Conservation (phyloP, 495 filamentous ascomycete species). For the Tuber magnatum region DNA sequence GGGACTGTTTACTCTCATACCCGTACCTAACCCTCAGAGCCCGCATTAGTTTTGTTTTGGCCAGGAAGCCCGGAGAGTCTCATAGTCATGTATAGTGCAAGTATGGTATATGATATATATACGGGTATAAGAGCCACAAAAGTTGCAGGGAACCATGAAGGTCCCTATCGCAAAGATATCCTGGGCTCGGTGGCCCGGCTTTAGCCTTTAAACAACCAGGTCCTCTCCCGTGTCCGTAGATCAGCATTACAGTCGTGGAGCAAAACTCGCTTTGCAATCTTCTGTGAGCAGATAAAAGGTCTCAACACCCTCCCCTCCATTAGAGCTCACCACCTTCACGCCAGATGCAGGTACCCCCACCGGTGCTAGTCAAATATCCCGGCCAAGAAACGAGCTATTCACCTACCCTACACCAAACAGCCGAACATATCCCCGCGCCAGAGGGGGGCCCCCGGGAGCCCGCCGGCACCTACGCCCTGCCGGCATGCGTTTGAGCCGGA, state of each 20-base stretch:
- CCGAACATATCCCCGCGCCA: background rate
- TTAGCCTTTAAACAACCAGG: background rate
- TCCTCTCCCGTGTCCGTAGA: background rate
- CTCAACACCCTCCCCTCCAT: background rate
- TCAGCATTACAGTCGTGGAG: background rate
- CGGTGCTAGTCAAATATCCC: background rate
- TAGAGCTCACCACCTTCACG: background rate
- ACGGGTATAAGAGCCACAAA: background rate
- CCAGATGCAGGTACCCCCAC: background rate
- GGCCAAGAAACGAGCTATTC: background rate
- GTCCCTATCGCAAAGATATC: background rate
- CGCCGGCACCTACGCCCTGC: background rate
- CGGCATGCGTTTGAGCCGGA: background rate
- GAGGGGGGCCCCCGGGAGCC: background rate
- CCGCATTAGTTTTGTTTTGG: background rate
- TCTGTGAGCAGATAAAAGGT: background rate
- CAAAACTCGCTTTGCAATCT: background rate
- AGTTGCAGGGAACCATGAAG: background rate
- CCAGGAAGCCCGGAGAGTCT: background rate
- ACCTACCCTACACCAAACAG: background rate
- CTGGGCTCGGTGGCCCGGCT: background rate
- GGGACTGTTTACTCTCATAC: background rate
- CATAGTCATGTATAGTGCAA: background rate
- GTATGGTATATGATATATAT: background rate
- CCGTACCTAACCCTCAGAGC: background rate